These are phyloP conservation scores for Ophiostoma pallidulum DNA, from an alignment of 2,329 filamentous ascomycete genomes.

Conservation along the genomic window DNA sequence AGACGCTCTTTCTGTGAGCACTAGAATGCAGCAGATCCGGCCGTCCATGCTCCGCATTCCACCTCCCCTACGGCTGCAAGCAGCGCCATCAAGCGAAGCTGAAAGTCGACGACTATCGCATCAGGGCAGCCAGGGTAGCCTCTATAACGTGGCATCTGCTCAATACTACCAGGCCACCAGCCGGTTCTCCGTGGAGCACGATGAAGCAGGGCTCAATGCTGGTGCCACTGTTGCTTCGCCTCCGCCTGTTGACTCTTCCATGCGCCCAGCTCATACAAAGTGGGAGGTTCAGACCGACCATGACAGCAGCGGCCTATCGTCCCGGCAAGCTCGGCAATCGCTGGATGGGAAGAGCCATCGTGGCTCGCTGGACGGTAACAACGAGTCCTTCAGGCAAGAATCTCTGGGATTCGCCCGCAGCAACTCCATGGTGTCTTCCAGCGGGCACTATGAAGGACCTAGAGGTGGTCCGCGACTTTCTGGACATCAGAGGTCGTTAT, in stretches of 20 bases:
- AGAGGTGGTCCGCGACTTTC: background rate
- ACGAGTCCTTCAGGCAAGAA: background rate
- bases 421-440: conserved; percentile 23
- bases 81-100: conserved; percentile 22
- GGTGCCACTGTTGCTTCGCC: conserved; percentile 1
- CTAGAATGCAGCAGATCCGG: conserved; percentile 29
- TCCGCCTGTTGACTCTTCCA: background rate
- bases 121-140: conserved; percentile 24
- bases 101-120: conserved; percentile 18
- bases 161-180: background rate
- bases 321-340: conserved; percentile 20
- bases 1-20: conserved; percentile 33
- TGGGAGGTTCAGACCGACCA: conserved; percentile 25
- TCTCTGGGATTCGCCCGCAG: conserved; percentile 20
- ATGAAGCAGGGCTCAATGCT: background rate
- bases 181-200: background rate
- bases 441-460: conserved; percentile 15
- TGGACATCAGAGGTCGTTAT: background rate
- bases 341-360: conserved; percentile 10
- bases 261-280: conserved; percentile 7
- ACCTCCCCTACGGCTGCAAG: conserved; percentile 28
- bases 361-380: background rate
- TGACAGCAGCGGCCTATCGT: conserved; percentile 1
- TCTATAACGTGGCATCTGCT: conserved; percentile 14
- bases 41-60: conserved; percentile 26